Conservation (phyloP, 441 rosid genomes). For the Brassica balearica region DNA sequence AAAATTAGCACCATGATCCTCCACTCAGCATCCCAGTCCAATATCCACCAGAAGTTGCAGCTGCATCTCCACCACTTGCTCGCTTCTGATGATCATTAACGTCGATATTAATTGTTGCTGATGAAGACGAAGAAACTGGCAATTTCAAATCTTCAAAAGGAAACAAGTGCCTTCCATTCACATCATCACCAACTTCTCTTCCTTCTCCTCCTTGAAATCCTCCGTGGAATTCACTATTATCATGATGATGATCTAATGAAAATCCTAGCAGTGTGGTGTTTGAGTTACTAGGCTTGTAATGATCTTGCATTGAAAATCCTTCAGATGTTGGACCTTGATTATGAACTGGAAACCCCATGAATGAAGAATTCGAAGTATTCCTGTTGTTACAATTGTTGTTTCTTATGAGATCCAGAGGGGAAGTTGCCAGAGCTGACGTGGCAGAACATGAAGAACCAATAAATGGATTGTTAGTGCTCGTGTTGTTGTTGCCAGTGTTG, state of each 20-base stretch:
- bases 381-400: constrained; percentile 34
- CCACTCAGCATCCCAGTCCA: constrained; percentile 97
- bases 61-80: constrained; percentile 53
- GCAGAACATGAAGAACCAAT: constrained; percentile 49
- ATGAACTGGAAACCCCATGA: constrained; percentile 45
- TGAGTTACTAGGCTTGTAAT: constrained; percentile 64
- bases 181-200: constrained; percentile 49
- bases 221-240: constrained; percentile 51
- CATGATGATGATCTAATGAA: constrained; percentile 67
- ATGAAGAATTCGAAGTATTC: constrained; percentile 32
- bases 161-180: constrained; percentile 67
- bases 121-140: constrained; percentile 45
- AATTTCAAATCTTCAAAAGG: constrained; percentile 94
- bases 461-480: constrained; percentile 38
- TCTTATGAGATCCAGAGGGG: constrained; percentile 41
- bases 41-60: constrained; percentile 61
- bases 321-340: constrained; percentile 42
- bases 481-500: constrained; percentile 47
- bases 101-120: constrained; percentile 46
- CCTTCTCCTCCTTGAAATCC: constrained; percentile 56
- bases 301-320: constrained; percentile 70
- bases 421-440: constrained; percentile 42
- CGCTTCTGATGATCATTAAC: constrained; percentile 54
- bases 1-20: constrained; percentile 79
- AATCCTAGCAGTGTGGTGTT: constrained; percentile 58